Percentiles rank a stretch among this genome's conserved stretches.
Conservation (phyloP, 2,329 filamentous ascomycete species). For the Pseudogymnoascus sp. region DNA sequence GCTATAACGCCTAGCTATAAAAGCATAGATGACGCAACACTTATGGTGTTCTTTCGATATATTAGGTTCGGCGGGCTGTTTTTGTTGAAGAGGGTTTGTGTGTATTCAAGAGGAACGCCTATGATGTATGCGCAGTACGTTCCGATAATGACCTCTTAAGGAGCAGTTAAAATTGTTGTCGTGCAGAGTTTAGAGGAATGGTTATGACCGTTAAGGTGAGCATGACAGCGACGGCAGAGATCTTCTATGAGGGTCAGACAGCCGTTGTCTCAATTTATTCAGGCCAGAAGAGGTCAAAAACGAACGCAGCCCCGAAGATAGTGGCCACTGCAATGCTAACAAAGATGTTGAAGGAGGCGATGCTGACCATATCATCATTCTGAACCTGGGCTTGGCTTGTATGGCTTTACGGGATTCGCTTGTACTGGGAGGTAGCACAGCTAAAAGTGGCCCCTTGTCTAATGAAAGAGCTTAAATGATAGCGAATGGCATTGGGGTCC, state of each 20-base stretch:
- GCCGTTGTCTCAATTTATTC: conserved; percentile 40
- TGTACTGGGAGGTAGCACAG: background rate
- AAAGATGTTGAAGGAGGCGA: conserved; percentile 50
- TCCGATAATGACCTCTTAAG: conserved; percentile 36
- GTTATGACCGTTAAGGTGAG: conserved; percentile 37
- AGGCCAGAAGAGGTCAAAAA: conserved; percentile 55
- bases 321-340: conserved; percentile 48
- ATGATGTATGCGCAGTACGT: conserved; percentile 38
- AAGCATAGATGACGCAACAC: background rate
- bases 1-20: background rate
- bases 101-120: conserved; percentile 29
- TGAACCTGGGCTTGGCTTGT: conserved; percentile 33
- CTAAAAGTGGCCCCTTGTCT: background rate
- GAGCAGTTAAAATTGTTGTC: background rate
- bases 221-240: conserved; percentile 41
- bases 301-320: conserved; percentile 51
- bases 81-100: conserved; percentile 9
- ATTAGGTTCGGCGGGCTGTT: background rate
- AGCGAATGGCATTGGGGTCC: background rate
- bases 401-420: background rate
- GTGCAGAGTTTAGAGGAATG: background rate
- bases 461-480: background rate
- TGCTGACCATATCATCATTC: conserved; percentile 48
- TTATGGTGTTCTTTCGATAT: background rate
- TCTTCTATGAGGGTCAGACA: conserved; percentile 47